Evolutionary conservation across 805 yeast species (phyloP).

Genomic region (Metschnikowia lachancei): DNA sequence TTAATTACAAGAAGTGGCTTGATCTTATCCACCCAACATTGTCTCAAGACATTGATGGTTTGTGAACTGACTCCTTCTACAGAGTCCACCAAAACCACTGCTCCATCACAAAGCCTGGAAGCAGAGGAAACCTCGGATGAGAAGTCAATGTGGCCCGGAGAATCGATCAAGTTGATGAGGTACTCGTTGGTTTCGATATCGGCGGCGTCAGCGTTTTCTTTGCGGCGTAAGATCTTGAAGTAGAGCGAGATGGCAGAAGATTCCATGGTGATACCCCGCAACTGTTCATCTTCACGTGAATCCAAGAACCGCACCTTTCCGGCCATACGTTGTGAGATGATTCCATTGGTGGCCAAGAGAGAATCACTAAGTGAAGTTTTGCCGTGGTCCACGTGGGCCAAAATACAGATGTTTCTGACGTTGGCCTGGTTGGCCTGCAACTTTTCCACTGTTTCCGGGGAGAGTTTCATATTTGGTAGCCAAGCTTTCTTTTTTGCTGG

Average conservation of each 20-base stretch:
- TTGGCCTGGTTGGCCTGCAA: constrained; percentile 68
- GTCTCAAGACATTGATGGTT: constrained; percentile 90
- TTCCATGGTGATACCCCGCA: constrained; percentile 97
- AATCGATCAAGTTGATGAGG: constrained; percentile 87
- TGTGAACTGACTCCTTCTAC: constrained; percentile 99
- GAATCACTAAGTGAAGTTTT: constrained; percentile 94
- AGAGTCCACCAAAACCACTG: constrained; percentile 90
- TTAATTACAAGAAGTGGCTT: constrained; percentile 86
- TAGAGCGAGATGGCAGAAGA: constrained; percentile 93
- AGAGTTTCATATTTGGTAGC: constrained; percentile 45
- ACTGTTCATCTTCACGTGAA: constrained; percentile 92
- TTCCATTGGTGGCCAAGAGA: constrained; percentile 90
- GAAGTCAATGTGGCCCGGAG: constrained; percentile 99
- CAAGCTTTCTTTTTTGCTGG: background rate
- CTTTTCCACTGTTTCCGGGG: constrained; percentile 59
- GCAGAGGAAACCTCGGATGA: constrained; percentile 96
- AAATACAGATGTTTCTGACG: constrained; percentile 86
- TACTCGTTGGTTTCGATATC: constrained; percentile 61
- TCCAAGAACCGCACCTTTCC: constrained; percentile 93
- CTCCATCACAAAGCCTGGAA: constrained; percentile 94
- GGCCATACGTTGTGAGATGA: constrained; percentile 90
- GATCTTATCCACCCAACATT: constrained; percentile 90
- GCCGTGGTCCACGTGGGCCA: constrained; percentile 99
- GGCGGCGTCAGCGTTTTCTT: constrained; percentile 29
- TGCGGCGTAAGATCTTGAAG: constrained; percentile 59